Evolutionary conservation across 148 eudicot genomes (phyloP).

Genomic region (Rhododendron kiyosumense): DNA sequence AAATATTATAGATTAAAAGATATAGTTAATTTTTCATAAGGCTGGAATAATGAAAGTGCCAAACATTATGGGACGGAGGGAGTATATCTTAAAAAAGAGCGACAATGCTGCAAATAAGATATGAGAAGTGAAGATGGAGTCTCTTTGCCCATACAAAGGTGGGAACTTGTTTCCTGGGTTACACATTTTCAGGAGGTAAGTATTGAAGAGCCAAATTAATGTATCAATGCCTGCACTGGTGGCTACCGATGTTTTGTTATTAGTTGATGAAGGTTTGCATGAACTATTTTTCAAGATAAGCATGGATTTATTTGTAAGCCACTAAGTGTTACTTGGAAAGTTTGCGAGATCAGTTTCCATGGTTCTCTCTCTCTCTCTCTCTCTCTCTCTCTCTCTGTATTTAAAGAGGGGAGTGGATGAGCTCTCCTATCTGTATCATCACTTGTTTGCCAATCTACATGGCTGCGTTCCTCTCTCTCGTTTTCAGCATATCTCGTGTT

Average conservation of each 20-base stretch:
- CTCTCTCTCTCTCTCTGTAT: no score
- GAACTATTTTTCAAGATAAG: background rate
- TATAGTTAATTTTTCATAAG: no score
- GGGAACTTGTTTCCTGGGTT: background rate
- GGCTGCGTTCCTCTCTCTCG: background rate
- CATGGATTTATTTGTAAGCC: background rate
- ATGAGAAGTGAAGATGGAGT: background rate
- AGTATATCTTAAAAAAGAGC: background rate
- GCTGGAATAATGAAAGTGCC: no score
- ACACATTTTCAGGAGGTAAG: background rate
- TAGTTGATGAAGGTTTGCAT: background rate
- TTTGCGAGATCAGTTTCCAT: background rate
- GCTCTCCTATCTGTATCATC: no score
- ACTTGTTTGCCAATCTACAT: no score
- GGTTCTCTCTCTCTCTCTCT: background rate
- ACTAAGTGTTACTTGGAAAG: background rate
- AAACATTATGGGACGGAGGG: no score
- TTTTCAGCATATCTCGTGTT: background rate
- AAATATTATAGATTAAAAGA: no score
- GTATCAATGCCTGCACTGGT: background rate
- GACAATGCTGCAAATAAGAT: background rate
- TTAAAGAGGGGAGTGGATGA: no score
- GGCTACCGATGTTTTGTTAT: background rate
- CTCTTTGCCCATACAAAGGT: background rate
- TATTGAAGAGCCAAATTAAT: no score